These are phyloP conservation scores for Coriaria nepalensis DNA, from an alignment of 306 rosid species.

Conservation along the genomic window DNA sequence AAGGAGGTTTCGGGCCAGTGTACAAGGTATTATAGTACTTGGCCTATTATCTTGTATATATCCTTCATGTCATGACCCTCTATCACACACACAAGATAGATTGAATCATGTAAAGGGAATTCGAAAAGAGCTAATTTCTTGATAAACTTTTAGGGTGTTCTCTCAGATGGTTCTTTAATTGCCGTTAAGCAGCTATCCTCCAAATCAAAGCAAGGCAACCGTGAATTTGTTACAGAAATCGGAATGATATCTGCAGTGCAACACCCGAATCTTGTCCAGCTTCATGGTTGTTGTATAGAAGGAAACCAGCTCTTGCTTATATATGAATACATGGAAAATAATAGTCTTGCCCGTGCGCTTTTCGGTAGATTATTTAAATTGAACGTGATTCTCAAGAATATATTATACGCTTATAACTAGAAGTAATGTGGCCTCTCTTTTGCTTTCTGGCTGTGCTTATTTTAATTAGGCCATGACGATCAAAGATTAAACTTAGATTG, in stretches of 20 bases:
- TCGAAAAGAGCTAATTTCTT: no score
- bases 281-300: constrained; percentile 85
- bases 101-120: no score
- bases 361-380: constrained; percentile 41
- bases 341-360: constrained; percentile 89
- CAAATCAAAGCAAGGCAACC: constrained; percentile 89
- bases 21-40: constrained; percentile 8
- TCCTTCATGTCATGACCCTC: not conserved
- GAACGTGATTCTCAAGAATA: no score
- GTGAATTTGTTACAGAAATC: constrained; percentile 78
- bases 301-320: constrained; percentile 77
- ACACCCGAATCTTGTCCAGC: constrained; percentile 87
- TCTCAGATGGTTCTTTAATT: constrained; percentile 54
- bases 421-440: no score
- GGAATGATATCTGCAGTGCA: constrained; percentile 96
- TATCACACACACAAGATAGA: no score
- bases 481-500: constrained; percentile 54
- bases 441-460: not conserved
- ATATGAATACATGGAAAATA: constrained; percentile 88
- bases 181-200: constrained; percentile 89
- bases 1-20: constrained; percentile 17
- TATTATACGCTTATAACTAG: no score
- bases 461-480: constrained; percentile 37
- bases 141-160: constrained; percentile 33
- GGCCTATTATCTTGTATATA: not conserved